phyloP scores from a whole-genome alignment of 2,329 filamentous ascomycete genomes.

The Daldinia eschscholtzii region DNA sequence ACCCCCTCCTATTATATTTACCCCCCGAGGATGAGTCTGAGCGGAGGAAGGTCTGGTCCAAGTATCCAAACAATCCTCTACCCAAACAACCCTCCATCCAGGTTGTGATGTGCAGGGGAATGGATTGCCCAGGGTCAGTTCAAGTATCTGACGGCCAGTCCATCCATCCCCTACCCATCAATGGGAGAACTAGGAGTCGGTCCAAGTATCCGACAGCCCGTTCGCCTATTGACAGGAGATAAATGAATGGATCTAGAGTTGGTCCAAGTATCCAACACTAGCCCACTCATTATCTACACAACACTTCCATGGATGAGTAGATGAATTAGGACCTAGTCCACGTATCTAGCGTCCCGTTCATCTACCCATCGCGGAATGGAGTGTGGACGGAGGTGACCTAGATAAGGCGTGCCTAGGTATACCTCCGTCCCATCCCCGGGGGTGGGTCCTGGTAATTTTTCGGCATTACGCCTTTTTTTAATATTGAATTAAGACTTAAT shows the following conservation, averaged over 20 bases:
- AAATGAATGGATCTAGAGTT: background rate
- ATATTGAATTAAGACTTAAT: background rate
- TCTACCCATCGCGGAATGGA: background rate
- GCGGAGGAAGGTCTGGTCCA: background rate
- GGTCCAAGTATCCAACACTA: constrained; percentile 1
- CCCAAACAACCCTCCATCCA: background rate
- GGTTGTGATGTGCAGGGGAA: background rate
- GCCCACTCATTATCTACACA: constrained; percentile 7
- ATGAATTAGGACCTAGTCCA: background rate
- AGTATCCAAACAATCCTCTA: constrained; percentile 1
- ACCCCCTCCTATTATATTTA: background rate
- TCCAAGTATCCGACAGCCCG: constrained; percentile 14
- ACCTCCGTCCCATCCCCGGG: constrained; percentile 14
- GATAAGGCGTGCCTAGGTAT: background rate
- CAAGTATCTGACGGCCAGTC: background rate
- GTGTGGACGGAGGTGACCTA: background rate
- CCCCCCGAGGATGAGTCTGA: constrained; percentile 15
- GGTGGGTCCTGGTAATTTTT: background rate
- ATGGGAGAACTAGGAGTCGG: constrained; percentile 1
- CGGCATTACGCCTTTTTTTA: background rate
- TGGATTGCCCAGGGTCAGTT: background rate
- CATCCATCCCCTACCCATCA: constrained; percentile 5
- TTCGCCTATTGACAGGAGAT: background rate
- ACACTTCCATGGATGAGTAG: background rate
- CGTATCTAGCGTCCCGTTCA: constrained; percentile 7